These are phyloP conservation scores for Pythium coloratum DNA, from an alignment of 352 stramenopile species.

Conservation along the genomic window DNA sequence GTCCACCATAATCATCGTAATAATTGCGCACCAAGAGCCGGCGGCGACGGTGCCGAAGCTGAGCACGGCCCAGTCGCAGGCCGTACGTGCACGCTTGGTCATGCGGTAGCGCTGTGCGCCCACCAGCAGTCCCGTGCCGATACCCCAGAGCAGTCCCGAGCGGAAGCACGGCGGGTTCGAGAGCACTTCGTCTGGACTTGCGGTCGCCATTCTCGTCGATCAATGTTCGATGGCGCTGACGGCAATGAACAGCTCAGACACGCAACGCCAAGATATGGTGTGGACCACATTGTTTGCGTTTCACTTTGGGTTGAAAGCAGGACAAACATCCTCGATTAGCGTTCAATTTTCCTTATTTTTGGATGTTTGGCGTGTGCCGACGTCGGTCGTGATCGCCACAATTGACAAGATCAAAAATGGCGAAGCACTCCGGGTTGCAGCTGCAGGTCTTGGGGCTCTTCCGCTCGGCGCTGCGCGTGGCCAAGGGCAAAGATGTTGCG, in stretches of 20 bases:
- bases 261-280: neutral
- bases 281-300: constrained; percentile 2
- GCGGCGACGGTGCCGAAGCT: constrained; percentile 58
- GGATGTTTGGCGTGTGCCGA: constrained; percentile 12
- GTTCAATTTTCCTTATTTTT: neutral
- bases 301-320: neutral
- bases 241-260: constrained; percentile 8
- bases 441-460: constrained; percentile 77
- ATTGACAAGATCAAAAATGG: constrained; percentile 17
- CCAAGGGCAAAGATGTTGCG: constrained; percentile 54
- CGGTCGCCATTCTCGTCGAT: constrained; percentile 9
- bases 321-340: neutral
- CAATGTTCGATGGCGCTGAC: neutral
- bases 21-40: constrained; percentile 43
- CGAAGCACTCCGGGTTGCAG: constrained; percentile 72
- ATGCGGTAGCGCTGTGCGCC: constrained; percentile 72
- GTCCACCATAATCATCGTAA: neutral
- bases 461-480: constrained; percentile 56
- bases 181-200: constrained; percentile 41
- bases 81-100: constrained; percentile 47
- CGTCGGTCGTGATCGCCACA: constrained; percentile 19
- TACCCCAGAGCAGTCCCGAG: constrained; percentile 77
- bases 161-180: constrained; percentile 82
- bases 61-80: constrained; percentile 66
- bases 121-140: constrained; percentile 55